phyloP scores from a whole-genome alignment of 2,329 filamentous ascomycete species.

The Paraphoma chrysanthemicola region DNA sequence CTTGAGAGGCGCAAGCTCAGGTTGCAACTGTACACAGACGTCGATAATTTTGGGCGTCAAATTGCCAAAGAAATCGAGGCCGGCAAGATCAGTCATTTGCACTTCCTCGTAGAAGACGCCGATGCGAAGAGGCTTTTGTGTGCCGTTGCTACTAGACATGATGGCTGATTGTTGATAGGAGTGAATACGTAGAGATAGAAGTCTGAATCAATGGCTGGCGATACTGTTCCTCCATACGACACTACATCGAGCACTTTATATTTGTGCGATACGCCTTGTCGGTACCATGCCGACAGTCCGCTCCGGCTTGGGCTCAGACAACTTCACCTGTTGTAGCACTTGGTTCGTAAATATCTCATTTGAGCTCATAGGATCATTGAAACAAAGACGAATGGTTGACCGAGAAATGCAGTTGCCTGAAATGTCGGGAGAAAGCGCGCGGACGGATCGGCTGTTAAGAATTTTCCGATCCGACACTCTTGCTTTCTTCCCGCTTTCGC shows the following conservation, averaged over 20 bases:
- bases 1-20: constrained; percentile 17
- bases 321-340: not conserved
- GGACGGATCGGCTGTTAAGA: constrained; percentile 7
- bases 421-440: not conserved
- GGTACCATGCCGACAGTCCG: not conserved
- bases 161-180: not conserved
- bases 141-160: constrained; percentile 1
- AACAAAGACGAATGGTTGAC: constrained; percentile 1
- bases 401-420: constrained; percentile 9
- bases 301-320: not conserved
- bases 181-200: no score
- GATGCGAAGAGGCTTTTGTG: constrained; percentile 44
- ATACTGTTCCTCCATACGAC: no score
- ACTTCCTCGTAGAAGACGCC: constrained; percentile 50
- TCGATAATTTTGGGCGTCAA: constrained; percentile 37
- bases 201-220: no score
- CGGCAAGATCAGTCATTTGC: constrained; percentile 51
- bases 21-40: constrained; percentile 17
- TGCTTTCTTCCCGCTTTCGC: not conserved
- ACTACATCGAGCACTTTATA: no score
- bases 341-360: not conserved
- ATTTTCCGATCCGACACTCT: constrained; percentile 1
- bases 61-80: constrained; percentile 51
- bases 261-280: no score
- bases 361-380: not conserved